Percentiles rank a stretch among this genome's conserved stretches.
Evolutionary conservation across 2,329 filamentous ascomycete species (phyloP).

Genomic region (Rutstroemia sp.): DNA sequence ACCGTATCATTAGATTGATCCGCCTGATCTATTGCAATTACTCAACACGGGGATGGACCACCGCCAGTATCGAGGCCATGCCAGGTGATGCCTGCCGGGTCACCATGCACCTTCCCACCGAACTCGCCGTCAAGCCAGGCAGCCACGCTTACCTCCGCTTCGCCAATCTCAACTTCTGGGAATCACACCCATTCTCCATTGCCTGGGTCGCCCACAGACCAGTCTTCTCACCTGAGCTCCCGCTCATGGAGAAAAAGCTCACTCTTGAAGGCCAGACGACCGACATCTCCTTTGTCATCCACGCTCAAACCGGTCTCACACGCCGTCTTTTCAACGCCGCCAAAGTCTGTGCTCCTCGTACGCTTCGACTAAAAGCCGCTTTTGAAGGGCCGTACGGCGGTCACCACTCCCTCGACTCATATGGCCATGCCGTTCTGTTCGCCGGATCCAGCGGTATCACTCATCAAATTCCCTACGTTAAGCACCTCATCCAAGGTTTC

Average conservation of each 20-base stretch:
- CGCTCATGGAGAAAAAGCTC: slow-evolving; percentile 33
- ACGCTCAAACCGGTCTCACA: slow-evolving; percentile 83
- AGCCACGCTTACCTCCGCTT: slow-evolving; percentile 72
- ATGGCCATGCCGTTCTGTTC: slow-evolving; percentile 85
- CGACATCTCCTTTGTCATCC: slow-evolving; percentile 74
- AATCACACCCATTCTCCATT: slow-evolving; percentile 72
- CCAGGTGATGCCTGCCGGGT: slow-evolving; percentile 64
- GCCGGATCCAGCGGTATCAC: slow-evolving; percentile 93
- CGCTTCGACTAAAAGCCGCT: slow-evolving; percentile 42
- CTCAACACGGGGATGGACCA: slow-evolving; percentile 43
- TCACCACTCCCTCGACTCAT: slow-evolving; percentile 80
- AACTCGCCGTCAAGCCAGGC: slow-evolving; percentile 59
- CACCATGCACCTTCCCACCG: slow-evolving; percentile 61
- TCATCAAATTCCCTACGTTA: slow-evolving; percentile 84
- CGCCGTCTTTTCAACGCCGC: slow-evolving; percentile 71
- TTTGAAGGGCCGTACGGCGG: slow-evolving; percentile 87
- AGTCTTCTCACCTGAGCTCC: slow-evolving; percentile 25
- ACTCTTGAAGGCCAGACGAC: slow-evolving; percentile 9
- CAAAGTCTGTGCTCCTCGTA: slow-evolving; percentile 28
- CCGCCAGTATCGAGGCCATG: slow-evolving; percentile 59
- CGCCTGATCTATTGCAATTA: slow-evolving; percentile 62
- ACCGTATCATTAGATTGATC: slow-evolving; percentile 57
- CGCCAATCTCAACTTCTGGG: slow-evolving; percentile 57
- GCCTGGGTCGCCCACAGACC: slow-evolving; percentile 60
- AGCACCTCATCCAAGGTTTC: slow-evolving; percentile 64